Conservation (phyloP, 139 green algal species). For the Auxenochlorella protothecoides region DNA sequence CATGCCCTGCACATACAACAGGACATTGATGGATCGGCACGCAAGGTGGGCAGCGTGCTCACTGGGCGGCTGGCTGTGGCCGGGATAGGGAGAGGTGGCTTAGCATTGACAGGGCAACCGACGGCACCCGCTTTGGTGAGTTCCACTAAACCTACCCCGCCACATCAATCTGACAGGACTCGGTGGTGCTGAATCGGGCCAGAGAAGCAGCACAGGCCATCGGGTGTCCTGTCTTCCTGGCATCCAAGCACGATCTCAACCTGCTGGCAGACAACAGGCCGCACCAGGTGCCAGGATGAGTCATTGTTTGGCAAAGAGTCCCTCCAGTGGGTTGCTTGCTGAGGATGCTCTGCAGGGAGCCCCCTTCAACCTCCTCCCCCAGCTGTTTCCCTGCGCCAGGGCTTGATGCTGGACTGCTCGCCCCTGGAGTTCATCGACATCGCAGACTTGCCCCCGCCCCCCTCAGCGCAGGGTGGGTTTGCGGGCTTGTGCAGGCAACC, state of each 20-base stretch:
- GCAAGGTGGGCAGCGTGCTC: constrained; percentile 36
- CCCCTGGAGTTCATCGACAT: constrained; percentile 37
- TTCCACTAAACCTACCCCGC: no score
- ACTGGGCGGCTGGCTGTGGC: background rate
- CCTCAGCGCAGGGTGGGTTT: no score
- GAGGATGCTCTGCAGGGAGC: no score
- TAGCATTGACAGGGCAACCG: no score
- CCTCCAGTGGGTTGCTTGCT: no score
- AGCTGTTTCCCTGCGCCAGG: constrained; percentile 1
- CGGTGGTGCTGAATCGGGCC: background rate
- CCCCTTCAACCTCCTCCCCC: background rate
- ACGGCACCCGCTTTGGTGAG: no score
- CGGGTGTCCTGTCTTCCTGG: constrained; percentile 8
- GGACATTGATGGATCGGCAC: constrained; percentile 32
- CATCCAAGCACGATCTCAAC: constrained; percentile 81
- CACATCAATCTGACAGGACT: no score
- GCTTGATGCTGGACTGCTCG: constrained; percentile 59
- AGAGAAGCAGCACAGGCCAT: background rate
- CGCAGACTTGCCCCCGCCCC: no score
- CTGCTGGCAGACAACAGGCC: constrained; percentile 65
- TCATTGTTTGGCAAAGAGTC: background rate
- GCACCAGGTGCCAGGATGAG: constrained; percentile 40
- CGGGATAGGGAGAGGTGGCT: no score
- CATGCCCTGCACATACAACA: constrained; percentile 41
- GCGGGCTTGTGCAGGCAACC: no score